Conservation (phyloP, 257 asterid genomes). For the Capsicum rhomboideum region DNA sequence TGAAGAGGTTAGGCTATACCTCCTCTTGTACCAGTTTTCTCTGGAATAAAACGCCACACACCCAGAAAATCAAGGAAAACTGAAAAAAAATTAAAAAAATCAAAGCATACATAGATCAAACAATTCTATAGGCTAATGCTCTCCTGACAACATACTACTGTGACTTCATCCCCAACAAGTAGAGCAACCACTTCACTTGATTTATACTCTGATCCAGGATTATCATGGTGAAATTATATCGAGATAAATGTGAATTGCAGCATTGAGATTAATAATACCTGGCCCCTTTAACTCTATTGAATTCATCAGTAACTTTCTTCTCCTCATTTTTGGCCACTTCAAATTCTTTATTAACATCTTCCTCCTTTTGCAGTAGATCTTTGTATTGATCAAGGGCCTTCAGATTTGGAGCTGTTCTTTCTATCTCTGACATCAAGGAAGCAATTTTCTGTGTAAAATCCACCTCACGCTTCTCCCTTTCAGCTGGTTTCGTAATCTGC, state of each 20-base stretch:
- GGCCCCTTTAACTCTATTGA: conserved; percentile 52
- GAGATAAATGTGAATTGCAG: not conserved
- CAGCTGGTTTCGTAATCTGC: conserved; percentile 68
- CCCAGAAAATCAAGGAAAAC: no score
- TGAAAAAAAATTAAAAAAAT: no score
- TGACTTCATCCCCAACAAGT: not conserved
- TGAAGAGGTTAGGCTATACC: no score
- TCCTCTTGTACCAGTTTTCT: no score
- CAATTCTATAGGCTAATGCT: not conserved
- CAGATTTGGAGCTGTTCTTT: conserved; percentile 87
- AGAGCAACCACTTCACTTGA: not conserved
- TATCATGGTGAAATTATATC: not conserved
- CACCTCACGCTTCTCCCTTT: conserved; percentile 80
- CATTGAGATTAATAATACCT: conserved; percentile 33
- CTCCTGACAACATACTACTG: not conserved
- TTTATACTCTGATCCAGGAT: not conserved
- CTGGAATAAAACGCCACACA: no score
- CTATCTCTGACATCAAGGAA: conserved; percentile 62
- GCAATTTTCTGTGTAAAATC: conserved; percentile 74
- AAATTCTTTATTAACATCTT: conserved; percentile 70
- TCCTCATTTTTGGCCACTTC: conserved; percentile 90
- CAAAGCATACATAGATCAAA: not conserved
- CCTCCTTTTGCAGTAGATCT: conserved; percentile 73
- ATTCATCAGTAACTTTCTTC: conserved; percentile 59
- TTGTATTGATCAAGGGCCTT: conserved; percentile 92